Evolutionary conservation across 2,329 filamentous ascomycete species (phyloP).

Genomic region (Rutstroemia sp.): DNA sequence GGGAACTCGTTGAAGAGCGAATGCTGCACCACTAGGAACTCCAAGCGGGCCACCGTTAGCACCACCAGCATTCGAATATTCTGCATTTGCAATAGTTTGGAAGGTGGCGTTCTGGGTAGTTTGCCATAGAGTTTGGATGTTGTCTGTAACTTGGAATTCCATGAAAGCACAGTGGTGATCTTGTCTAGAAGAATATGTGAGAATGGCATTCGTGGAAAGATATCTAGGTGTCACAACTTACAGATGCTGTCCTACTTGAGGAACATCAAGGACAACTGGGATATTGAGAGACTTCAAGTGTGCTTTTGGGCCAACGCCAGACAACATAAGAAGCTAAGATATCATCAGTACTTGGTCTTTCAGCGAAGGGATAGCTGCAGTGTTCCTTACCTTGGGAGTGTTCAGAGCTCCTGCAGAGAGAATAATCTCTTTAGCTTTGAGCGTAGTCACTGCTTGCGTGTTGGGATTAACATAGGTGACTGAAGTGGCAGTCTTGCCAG

Average conservation of each 20-base stretch:
- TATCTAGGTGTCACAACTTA: constrained; percentile 23
- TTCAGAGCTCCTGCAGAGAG: constrained; percentile 39
- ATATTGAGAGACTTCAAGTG: constrained; percentile 39
- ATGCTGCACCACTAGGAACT: not conserved
- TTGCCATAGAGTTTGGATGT: not conserved
- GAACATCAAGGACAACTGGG: constrained; percentile 45
- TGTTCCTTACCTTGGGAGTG: constrained; percentile 32
- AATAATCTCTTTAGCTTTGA: constrained; percentile 37
- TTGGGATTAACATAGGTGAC: not conserved
- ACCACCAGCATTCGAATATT: not conserved
- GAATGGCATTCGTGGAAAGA: not conserved
- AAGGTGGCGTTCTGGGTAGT: not conserved
- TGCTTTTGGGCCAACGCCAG: constrained; percentile 35
- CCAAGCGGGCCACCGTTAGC: not conserved
- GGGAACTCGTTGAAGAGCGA: not conserved
- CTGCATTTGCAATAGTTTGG: not conserved
- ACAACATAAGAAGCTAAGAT: constrained; percentile 39
- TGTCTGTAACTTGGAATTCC: not conserved
- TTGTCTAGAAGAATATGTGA: not conserved
- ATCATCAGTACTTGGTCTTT: constrained; percentile 39
- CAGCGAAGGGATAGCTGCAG: constrained; percentile 21
- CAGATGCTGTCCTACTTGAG: constrained; percentile 51
- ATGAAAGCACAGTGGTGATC: not conserved
- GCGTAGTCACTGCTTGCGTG: constrained; percentile 34
- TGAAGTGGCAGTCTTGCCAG: not conserved